phyloP scores from a whole-genome alignment of 1,284 basidiomycete genomes.

The Exobasidium cylindrosporum region DNA sequence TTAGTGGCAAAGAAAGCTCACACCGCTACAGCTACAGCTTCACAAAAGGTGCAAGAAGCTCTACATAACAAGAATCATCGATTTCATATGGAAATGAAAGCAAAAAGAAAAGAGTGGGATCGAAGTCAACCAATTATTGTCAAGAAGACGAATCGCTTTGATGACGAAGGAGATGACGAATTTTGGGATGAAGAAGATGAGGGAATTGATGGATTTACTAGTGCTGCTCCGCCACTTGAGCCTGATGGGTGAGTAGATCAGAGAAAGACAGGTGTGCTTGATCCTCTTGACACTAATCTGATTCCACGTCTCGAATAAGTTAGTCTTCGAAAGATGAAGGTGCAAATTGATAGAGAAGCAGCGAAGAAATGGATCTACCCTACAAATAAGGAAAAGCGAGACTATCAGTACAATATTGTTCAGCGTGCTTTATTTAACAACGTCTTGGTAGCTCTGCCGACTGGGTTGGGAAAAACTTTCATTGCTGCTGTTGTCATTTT shows the following conservation, averaged over 20 bases:
- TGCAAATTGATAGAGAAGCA: slow-evolving; percentile 69
- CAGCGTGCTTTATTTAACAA: slow-evolving; percentile 81
- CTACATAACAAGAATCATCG: background rate
- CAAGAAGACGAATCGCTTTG: background rate
- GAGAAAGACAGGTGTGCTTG: too few species aligned
- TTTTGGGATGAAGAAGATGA: background rate
- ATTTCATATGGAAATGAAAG: background rate
- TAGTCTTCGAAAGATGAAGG: slow-evolving; percentile 30
- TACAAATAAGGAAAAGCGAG: slow-evolving; percentile 78
- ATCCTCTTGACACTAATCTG: too few species aligned
- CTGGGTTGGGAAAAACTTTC: slow-evolving; percentile 96
- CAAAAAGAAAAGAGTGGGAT: slow-evolving; percentile 2
- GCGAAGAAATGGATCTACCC: slow-evolving; percentile 89
- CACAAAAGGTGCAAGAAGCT: slow-evolving; percentile 4
- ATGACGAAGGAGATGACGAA: background rate
- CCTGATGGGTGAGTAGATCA: background rate
- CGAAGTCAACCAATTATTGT: slow-evolving; percentile 2
- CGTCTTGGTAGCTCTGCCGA: slow-evolving; percentile 89
- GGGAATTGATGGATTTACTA: background rate
- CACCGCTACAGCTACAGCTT: background rate
- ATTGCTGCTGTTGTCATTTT: slow-evolving; percentile 93
- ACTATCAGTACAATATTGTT: slow-evolving; percentile 95
- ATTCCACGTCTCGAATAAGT: slow-evolving; percentile 15
- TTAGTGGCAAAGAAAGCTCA: background rate
- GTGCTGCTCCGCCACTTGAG: background rate